Evolutionary conservation across 2,329 filamentous ascomycete genomes (phyloP), one percentile per base, ranked within the genome.

Genomic region (Rachicladosporium sp.): DNA sequence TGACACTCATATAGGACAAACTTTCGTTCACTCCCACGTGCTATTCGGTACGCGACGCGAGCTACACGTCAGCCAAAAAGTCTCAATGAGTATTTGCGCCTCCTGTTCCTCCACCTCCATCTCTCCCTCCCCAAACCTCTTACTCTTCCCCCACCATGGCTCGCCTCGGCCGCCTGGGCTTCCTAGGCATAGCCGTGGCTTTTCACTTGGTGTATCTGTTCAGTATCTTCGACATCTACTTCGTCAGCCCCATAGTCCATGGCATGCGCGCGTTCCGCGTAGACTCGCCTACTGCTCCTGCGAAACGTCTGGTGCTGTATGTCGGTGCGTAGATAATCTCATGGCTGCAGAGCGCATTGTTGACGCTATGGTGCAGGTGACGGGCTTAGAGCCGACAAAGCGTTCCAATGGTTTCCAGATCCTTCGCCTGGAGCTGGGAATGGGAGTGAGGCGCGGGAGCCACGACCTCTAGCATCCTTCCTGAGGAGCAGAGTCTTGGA

Each of bases 171-270:
- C 85, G 88, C 58, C 75, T 83, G 56, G 80, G 80, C 58, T 96
- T 98, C 60, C 66, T 96, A 61, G 79, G 81, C 58, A 76, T 93
- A 58, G 91, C 91, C 52, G 74, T 95, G 57, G 67, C 89, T 45
- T 98, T 98, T 60, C 93, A 98, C 64, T 61, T 96, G 40, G 76
- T 93, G 48, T 98, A 98, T 62, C 81, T 94, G 41, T 83, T 81
- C 58, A 94, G 87, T 43, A 96, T 96, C 55, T 98, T 98, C 65
- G 88, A 95, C 62, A 91, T 96, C 48, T 96, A 98, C 65, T 98
- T 98, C 58, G 87, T 95, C 57, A 95, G 87, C 59, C 91, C 91
- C 13, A 91, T 98, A 51, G 91, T 96, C 40, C 83, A 81, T 67
- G 91, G 91, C 57, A 98, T 98, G 91, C 77, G 74, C 55, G 74